phyloP scores from a whole-genome alignment of 2,329 filamentous ascomycete genomes.

The Neoascochyta sp. region DNA sequence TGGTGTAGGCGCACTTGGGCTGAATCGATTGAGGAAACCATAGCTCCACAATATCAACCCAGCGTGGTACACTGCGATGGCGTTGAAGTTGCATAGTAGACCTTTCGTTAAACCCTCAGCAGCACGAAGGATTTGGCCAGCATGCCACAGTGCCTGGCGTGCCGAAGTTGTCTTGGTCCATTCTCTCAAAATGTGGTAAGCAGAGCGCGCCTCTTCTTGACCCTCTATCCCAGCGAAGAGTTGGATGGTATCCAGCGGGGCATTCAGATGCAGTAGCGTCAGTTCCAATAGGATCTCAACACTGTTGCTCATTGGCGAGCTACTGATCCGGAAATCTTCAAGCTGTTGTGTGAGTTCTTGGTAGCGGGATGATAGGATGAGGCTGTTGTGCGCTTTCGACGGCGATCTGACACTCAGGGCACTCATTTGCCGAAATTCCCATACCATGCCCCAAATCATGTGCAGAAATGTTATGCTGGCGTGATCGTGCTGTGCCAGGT shows the following conservation, averaged over 20 bases:
- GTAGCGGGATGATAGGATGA: constrained; percentile 37
- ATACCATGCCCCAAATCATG: constrained; percentile 62
- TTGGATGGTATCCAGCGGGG: constrained; percentile 63
- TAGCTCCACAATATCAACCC: constrained; percentile 67
- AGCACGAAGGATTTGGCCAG: constrained; percentile 62
- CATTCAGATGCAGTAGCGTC: constrained; percentile 61
- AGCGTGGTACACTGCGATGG: constrained; percentile 66
- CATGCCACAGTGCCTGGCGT: constrained; percentile 62
- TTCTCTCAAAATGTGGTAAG: constrained; percentile 56
- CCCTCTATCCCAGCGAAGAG: constrained; percentile 66
- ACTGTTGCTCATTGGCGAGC: constrained; percentile 36
- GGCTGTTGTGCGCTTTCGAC: constrained; percentile 23
- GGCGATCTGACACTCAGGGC: constrained; percentile 49
- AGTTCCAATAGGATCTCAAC: constrained; percentile 44
- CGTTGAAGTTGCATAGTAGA: constrained; percentile 62
- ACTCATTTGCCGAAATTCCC: constrained; percentile 62
- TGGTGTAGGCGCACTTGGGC: constrained; percentile 32
- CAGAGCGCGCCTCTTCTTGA: constrained; percentile 59
- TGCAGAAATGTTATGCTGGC: constrained; percentile 60
- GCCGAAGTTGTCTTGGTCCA: constrained; percentile 57
- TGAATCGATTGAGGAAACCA: constrained; percentile 49
- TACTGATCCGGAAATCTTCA: constrained; percentile 49
- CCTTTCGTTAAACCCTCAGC: constrained; percentile 54
- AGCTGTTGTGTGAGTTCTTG: constrained; percentile 61
- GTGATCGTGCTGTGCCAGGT: constrained; percentile 17